These are phyloP conservation scores for Nemania bipapillata DNA, from an alignment of 2,329 filamentous ascomycete species.

Conservation along the genomic window DNA sequence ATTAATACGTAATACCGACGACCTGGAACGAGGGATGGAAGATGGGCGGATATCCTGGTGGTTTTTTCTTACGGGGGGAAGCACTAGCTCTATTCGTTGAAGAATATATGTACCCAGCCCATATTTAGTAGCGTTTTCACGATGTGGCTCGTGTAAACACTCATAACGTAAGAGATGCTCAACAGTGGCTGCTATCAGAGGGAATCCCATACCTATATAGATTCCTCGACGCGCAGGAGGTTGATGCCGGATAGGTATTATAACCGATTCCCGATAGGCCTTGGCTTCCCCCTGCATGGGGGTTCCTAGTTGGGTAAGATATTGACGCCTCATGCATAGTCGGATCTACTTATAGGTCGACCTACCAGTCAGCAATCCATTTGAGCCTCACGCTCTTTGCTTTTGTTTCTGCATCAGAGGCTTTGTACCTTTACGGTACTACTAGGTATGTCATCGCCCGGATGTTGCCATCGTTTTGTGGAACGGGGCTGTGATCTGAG, in stretches of 20 bases:
- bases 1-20: neutral
- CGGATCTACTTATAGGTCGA: neutral
- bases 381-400: constrained; percentile 12
- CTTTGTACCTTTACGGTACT: neutral
- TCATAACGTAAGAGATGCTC: constrained; percentile 1
- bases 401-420: constrained; percentile 1
- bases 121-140: neutral
- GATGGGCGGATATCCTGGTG: neutral
- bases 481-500: constrained; percentile 1
- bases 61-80: constrained; percentile 4
- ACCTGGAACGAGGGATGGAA: neutral
- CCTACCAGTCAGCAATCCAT: constrained; percentile 1
- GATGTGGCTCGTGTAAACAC: neutral
- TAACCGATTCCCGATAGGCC: neutral
- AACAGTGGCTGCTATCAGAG: constrained; percentile 1
- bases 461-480: neutral
- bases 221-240: neutral
- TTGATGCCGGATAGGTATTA: neutral
- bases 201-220: constrained; percentile 10
- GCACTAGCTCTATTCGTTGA: neutral
- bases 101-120: constrained; percentile 9
- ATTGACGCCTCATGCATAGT: constrained; percentile 6
- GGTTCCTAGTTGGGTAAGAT: neutral
- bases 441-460: no score
- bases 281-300: neutral